Evolutionary conservation across 768 basidiomycete genomes (phyloP).

Genomic region (Psilocybe cyanescens): DNA sequence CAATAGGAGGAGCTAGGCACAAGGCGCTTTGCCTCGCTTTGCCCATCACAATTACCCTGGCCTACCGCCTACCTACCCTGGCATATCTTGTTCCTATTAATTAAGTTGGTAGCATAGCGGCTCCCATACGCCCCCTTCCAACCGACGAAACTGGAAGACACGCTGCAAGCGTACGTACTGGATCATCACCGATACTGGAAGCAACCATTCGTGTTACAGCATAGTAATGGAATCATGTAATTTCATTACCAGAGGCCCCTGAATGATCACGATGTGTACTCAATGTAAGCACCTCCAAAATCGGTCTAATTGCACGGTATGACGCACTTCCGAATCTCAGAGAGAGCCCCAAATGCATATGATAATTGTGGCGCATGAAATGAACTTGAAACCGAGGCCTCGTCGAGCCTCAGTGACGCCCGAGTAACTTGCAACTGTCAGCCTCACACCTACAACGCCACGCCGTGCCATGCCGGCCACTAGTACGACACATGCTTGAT

Average conservation of each 20-base stretch:
- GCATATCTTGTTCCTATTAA: neutral
- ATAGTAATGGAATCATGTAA: neutral
- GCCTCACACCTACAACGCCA: too few species aligned
- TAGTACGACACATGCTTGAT: neutral
- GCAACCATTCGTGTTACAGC: neutral
- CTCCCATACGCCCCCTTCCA: too few species aligned
- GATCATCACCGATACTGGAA: neutral
- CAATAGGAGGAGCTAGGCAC: neutral
- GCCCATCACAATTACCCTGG: too few species aligned
- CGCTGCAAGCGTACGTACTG: too few species aligned
- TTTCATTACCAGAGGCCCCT: neutral
- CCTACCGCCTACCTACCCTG: neutral
- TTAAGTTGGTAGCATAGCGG: too few species aligned
- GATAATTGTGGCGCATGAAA: neutral
- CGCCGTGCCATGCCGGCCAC: too few species aligned
- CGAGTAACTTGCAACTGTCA: too few species aligned
- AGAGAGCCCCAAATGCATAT: neutral
- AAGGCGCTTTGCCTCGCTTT: too few species aligned
- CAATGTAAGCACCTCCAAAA: neutral
- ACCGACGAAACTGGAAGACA: too few species aligned
- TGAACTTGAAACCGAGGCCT: neutral
- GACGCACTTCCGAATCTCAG: neutral
- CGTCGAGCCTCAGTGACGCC: too few species aligned
- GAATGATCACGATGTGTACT: neutral
- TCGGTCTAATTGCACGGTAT: neutral